Evolutionary conservation across 441 rosid genomes (phyloP), one percentile per base, ranked within the genome.

Genomic region (Kokia cookei): DNA sequence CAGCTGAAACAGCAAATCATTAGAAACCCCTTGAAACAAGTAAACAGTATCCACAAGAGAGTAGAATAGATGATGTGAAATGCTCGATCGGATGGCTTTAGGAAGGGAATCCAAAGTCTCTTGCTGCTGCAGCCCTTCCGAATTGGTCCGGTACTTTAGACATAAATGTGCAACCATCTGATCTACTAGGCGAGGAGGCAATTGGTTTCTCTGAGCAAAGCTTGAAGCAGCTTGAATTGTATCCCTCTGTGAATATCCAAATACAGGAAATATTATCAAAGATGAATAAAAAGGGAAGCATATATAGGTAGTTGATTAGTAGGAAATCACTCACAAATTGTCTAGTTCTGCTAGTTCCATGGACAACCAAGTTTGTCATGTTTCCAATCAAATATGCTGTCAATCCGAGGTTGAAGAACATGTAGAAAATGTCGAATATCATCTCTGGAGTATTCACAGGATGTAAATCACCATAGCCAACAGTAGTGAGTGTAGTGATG

Each of bases 291-390:
- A 29, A 7, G 2, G 45, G 63, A 40, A 19, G 35, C 37, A 14
- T 40, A 40, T 45, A 65, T 45, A 26, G 67, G 63, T 17, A 24
- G 37, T 26, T 17, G 27, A 73, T 40, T 27, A 65, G 37, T 8
- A 60, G 37, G 9, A 51, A 40, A 60, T 53, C 24, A 84, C 90
- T 84, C 60, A 88, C 95, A 81, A 91, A 91, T 80, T 58, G 81
- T 83, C 96, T 82, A 35, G 96, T 91, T 71, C 91, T 84, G 72
- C 92, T 88, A 8, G 90, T 89, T 53, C 90, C 89, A 24, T 88
- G 92, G 77, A 91, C 96, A 65, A 89, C 92, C 86, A 91, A 80
- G 87, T 85, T 89, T 79, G 91, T 91, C 93, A 91, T 91, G 76
- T 89, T 91, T 51, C 96, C 96, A 29, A 89, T 89, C 83, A 91